Base-by-base conservation (phyloP, 495 filamentous ascomycete species). In the Lophium mytilinum region DNA sequence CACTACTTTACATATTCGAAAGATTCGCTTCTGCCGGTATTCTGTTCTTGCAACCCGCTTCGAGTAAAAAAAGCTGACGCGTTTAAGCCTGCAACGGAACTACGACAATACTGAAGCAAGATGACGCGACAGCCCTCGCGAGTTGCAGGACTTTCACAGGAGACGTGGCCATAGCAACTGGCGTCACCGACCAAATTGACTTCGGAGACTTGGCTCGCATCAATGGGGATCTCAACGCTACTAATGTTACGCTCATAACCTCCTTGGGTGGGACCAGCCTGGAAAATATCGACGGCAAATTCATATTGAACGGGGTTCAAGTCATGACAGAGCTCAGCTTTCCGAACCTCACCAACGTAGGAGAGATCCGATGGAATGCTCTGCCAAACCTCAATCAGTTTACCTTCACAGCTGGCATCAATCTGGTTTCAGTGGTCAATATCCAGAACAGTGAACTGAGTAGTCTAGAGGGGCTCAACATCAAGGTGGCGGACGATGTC, bases 381-480 rank as follows among this genome's bases (percentile, higher is more conserved):
- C 78, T 96, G n/a, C 83, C 85, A 56, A 73, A 77, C 59, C 80
- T 98, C n/a, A 77, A 81, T 64, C 67, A 73, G 36, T 72, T 95
- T 15, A 77, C 72, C 12, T 92, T 98, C 74, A 76, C 75, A 37
- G 64, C 71, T 34, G 67, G 71, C 33, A 65, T 72, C 58, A 65
- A 69, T 36, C 66, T 84, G 68, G 89, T 86, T 36, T 68, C 71
- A 37, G 76, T 73, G 41, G 78, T 97, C 50, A 68, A 69, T 33
- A 90, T 99, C 71, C 79, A 82, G 68, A 90, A 97, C 75, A 97
- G 93, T 52, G 78, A 82, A 67, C 79, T 97, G 57, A 76, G 68
- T 66, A 78, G 72, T 58, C 79, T 99, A 35, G 72, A 84, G 58
- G 89, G 88, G 70, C 86, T 99, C 70, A 84, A 88, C 67, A 75